These are phyloP conservation scores for Starmerella lactis-condensi DNA, from an alignment of 805 yeast genomes.

Conservation along the genomic window DNA sequence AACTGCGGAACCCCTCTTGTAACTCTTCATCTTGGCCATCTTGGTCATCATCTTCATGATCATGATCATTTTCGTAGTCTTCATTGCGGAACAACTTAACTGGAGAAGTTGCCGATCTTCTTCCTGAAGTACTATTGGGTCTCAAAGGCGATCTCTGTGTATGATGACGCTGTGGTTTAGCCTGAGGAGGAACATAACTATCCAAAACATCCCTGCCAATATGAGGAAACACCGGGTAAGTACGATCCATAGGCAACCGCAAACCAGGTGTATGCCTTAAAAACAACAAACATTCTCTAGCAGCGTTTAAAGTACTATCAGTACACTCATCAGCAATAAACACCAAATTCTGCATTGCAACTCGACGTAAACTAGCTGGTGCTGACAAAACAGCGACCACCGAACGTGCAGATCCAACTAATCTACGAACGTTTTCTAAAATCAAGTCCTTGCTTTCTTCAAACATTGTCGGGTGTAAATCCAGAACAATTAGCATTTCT, in stretches of 20 bases:
- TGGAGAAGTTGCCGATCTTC: no score
- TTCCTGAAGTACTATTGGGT: no score
- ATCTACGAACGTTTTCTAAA: conserved; percentile 20
- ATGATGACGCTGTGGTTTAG: no score
- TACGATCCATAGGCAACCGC: conserved; percentile 15
- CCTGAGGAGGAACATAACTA: background rate
- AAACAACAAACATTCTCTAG: conserved; percentile 11
- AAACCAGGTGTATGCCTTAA: conserved; percentile 21
- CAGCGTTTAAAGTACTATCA: conserved; percentile 14
- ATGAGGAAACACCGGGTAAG: conserved; percentile 18
- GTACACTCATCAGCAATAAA: conserved; percentile 21
- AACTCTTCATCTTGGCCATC: no score
- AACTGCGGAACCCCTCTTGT: no score
- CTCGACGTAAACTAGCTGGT: conserved; percentile 9
- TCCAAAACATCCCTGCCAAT: background rate
- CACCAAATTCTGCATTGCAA: conserved; percentile 17
- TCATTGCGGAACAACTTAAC: no score
- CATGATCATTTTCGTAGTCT: no score
- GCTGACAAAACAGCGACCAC: conserved; percentile 19
- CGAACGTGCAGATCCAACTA: conserved; percentile 24
- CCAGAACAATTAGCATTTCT: conserved; percentile 24
- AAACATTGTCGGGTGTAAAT: conserved; percentile 18
- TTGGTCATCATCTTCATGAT: no score
- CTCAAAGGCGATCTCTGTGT: no score
- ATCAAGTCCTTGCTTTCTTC: conserved; percentile 22